phyloP scores from a whole-genome alignment of 257 asterid species.

The Solanum megistacrolobum region DNA sequence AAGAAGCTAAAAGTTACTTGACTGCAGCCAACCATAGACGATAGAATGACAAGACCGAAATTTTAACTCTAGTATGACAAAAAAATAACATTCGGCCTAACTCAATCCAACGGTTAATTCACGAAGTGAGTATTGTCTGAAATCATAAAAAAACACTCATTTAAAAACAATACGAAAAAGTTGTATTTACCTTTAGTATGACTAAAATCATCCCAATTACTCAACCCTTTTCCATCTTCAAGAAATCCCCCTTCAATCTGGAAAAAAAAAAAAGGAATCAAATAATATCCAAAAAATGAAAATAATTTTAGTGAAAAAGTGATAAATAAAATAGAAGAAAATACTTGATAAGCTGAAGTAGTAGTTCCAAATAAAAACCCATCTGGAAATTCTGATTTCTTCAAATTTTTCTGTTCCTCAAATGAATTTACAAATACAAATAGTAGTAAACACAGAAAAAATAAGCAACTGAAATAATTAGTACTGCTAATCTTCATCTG shows the following conservation, averaged over 20 bases:
- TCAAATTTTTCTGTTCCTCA: slow-evolving; percentile 4
- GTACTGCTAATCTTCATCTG: background rate
- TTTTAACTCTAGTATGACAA: no score
- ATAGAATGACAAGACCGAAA: no score
- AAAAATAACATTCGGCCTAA: no score
- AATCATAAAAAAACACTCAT: no score
- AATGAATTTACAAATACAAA: slow-evolving; percentile 1
- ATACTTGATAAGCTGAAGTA: slow-evolving; percentile 68
- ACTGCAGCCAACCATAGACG: no score
- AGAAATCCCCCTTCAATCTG: slow-evolving; percentile 72
- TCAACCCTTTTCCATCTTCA: slow-evolving; percentile 58
- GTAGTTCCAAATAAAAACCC: slow-evolving; percentile 71
- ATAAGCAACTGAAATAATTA: background rate
- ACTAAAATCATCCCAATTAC: slow-evolving; percentile 73
- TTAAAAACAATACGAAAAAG: no score
- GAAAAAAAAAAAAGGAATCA: background rate
- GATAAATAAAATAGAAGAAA: background rate
- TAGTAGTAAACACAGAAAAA: background rate
- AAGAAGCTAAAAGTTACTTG: no score
- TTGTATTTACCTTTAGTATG: slow-evolving; percentile 22
- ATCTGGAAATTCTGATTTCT: slow-evolving; percentile 47
- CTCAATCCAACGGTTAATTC: no score
- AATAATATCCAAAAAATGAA: background rate
- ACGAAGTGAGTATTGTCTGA: no score
- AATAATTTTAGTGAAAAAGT: background rate